Base-by-base conservation (phyloP, 148 eudicot genomes). In the Heliosperma pusillum region DNA sequence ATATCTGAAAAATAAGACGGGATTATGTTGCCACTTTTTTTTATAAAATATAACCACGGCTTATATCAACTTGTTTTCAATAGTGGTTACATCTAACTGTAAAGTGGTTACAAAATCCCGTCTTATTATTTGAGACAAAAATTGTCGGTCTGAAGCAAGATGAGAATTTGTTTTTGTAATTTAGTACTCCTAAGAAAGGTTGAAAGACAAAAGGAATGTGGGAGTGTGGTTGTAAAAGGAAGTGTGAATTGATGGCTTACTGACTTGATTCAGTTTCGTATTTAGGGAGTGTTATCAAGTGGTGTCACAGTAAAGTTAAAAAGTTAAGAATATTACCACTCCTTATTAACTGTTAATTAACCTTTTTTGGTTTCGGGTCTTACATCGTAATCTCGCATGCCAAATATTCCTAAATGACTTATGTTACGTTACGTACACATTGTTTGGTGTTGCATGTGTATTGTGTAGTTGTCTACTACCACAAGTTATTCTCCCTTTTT, bases 121-220 rank as follows among this genome's bases (percentile, higher is more conserved):
- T n/a, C n/a, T n/a, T n/a, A n/a, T n/a, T n/a, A n/a, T n/a, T n/a
- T n/a, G n/a, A n/a, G n/a, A n/a, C n/a, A n/a, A n/a, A n/a, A 42
- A 7, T 42, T 42, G 30, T 29, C 30, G 30, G 30, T 29, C 2
- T 29, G 1, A 29, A 29, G 3, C 30, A 3, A 29, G 30, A 33
- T 33, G 36, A 33, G 36, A 33, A 33, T 33, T 33, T 33, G 36
- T 33, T 33, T 33, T 33, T 33, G 36, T 33, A 3, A 33, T 33
- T 33, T 33, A 33, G 36, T 33, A 33, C 3, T 33, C 3, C 36
- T 1, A 33, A 33, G 42, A 36, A 36, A 36, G 45, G 5, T 10
- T 7, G 13, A 22, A 59, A 59, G 64, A 59, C 64, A 59, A 59
- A 59, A 59, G 64, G 64, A 59, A 59, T 59, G 64, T 59, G 5